Conservation (phyloP, 2,329 filamentous ascomycete species). For the Calonectria leucothoes region DNA sequence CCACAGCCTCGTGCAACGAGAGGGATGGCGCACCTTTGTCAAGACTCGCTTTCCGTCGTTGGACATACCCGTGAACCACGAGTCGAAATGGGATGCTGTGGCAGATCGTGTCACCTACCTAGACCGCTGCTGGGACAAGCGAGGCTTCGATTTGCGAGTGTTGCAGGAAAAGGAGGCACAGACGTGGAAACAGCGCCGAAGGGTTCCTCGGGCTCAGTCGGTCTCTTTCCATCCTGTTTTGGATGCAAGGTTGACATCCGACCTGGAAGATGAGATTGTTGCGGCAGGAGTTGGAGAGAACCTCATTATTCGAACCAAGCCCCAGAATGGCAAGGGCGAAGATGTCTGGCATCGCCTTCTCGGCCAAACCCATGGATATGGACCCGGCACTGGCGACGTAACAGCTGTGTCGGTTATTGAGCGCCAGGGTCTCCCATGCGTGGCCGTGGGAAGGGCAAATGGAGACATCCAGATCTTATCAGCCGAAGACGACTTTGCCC, state of each 20-base stretch:
- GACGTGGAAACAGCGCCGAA: constrained; percentile 23
- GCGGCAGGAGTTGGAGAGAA: constrained; percentile 65
- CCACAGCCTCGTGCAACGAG: constrained; percentile 50
- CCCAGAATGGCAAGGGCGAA: constrained; percentile 33
- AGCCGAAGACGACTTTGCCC: constrained; percentile 45
- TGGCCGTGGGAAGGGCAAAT: constrained; percentile 62
- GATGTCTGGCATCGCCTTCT: constrained; percentile 51
- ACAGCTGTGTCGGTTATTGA: constrained; percentile 59
- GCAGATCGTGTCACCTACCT: constrained; percentile 62
- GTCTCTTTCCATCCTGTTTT: constrained; percentile 60
- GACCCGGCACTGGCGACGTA: constrained; percentile 61
- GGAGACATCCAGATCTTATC: constrained; percentile 61
- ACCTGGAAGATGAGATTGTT: constrained; percentile 57
- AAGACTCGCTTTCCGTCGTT: constrained; percentile 57
- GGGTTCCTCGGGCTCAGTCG: constrained; percentile 44
- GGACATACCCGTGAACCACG: constrained; percentile 41
- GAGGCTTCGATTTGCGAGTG: constrained; percentile 52
- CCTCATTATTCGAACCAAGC: constrained; percentile 56
- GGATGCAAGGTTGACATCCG: constrained; percentile 54
- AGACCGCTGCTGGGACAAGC: constrained; percentile 64
- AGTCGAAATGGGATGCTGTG: constrained; percentile 50
- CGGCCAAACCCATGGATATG: constrained; percentile 54
- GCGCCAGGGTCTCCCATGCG: constrained; percentile 42
- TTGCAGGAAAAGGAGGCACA: constrained; percentile 36
- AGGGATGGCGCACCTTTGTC: constrained; percentile 64